phyloP scores from a whole-genome alignment of 345 rosid genomes.

The Salix udensis region DNA sequence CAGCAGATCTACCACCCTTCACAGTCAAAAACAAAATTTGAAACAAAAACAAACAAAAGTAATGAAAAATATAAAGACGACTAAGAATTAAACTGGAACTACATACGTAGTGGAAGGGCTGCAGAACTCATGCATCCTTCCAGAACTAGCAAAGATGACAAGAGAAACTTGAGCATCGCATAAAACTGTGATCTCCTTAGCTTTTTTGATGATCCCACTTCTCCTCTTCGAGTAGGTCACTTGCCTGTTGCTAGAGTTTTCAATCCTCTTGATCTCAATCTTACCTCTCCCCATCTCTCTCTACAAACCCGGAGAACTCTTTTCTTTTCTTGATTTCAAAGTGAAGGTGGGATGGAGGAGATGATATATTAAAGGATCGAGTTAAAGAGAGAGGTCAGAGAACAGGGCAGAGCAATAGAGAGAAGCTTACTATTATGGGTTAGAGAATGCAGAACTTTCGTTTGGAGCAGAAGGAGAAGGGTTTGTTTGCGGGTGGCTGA shows the following conservation, averaged over 20 bases:
- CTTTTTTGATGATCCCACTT: constrained; percentile 69
- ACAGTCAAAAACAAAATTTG: background rate
- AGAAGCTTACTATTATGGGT: constrained; percentile 43
- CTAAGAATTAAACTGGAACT: background rate
- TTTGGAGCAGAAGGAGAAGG: constrained; percentile 42
- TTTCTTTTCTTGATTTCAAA: constrained; percentile 11
- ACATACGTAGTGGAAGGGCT: constrained; percentile 56
- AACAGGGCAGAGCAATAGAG: constrained; percentile 23
- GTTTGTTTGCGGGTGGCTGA: constrained; percentile 42
- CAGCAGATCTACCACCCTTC: constrained; percentile 67
- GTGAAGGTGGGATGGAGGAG: constrained; percentile 12
- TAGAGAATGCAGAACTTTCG: constrained; percentile 49
- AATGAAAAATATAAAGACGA: background rate
- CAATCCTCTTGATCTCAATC: constrained; percentile 81
- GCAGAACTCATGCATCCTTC: constrained; percentile 62
- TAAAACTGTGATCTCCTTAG: constrained; percentile 67
- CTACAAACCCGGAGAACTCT: background rate
- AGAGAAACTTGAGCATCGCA: constrained; percentile 84
- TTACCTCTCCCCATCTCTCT: constrained; percentile 69
- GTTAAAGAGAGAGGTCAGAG: constrained; percentile 16
- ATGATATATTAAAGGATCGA: constrained; percentile 4
- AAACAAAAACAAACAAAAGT: background rate
- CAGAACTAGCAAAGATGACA: constrained; percentile 56
- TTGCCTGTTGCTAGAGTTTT: constrained; percentile 71
- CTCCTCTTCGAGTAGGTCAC: constrained; percentile 75